Base-by-base conservation (phyloP, 371 early-diverging fungal species). In the Syncephalis fuscata region DNA sequence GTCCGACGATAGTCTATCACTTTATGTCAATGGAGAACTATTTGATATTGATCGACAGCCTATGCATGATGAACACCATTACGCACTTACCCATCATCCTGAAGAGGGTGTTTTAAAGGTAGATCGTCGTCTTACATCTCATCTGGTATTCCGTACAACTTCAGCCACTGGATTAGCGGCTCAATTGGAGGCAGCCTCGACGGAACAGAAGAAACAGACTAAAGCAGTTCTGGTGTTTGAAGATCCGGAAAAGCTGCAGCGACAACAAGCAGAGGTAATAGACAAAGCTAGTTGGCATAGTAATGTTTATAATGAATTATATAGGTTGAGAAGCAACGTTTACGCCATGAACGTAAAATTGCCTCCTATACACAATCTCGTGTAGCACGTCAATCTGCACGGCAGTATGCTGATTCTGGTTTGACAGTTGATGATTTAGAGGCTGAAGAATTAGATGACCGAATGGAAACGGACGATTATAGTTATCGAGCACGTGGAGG, bases 1-100 rank as follows among this genome's bases (percentile, higher is more conserved):
- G 92, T 80, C 81, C 17, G 87, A 91, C 54, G 81, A 80, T 15
- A 59, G 73, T 17, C 62, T 69, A 53, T 84, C 88, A 0, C 57
- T 91, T 4, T 62, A 81, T 32, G 57, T 91, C 27, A 87, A 85
- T 22, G 70, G 73, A 19, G 87, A 91, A 50, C 62, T 76, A 47
- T 87, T 83, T 61, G 84, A 83, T 54, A 76, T 80, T 15, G 59
- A 61, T 15, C 53, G 64, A 21, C 74, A 77, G 22, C 51, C 68
- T 0, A 65, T 75, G 48, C 57, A 56, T 2, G 58, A 64, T 36
- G 64, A 73, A 41, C 77, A 85, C 44, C 73, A 74, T 22, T 89
- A 77, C 61, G 55, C 87, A 11, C 63, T 74, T 16, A 75, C 74
- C 5, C 71, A 71, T 49, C 79, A 82, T 50, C 63, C 61, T 8